Percentiles rank a stretch among this genome's conserved stretches.
Conservation (phyloP, 352 stramenopile genomes). For the Globisporangium sylvaticum region DNA sequence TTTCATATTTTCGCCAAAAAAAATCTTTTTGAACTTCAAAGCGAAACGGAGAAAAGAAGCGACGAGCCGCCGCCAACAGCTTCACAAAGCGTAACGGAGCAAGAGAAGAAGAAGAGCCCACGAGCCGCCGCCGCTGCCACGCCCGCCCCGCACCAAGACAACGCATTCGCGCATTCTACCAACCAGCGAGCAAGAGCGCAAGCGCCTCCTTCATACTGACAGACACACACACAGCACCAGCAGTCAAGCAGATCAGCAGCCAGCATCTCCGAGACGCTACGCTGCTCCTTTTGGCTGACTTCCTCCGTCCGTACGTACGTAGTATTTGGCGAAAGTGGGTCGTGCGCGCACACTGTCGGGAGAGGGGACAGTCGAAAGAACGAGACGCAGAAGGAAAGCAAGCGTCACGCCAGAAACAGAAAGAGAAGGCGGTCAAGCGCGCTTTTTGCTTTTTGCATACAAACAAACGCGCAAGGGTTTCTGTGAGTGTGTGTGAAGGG, state of each 20-base stretch:
- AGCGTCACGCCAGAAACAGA: constrained; percentile 7
- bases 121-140: background rate
- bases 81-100: constrained; percentile 3
- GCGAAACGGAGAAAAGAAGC: background rate
- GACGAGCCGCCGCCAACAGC: background rate
- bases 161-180: background rate
- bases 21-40: background rate
- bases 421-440: background rate
- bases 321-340: background rate
- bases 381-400: background rate
- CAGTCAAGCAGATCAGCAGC: background rate
- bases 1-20: background rate
- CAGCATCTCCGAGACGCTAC: background rate
- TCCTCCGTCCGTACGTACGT: constrained; percentile 4
- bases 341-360: background rate
- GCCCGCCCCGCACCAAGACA: background rate
- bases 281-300: constrained; percentile 4
- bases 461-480: background rate
- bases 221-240: background rate
- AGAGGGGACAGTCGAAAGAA: background rate
- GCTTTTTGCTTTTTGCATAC: background rate
- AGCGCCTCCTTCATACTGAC: background rate
- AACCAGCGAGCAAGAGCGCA: background rate
- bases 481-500: background rate
- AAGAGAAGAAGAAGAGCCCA: background rate